phyloP scores from a whole-genome alignment of 768 basidiomycete genomes.

The Cyclocybe cylindracea region DNA sequence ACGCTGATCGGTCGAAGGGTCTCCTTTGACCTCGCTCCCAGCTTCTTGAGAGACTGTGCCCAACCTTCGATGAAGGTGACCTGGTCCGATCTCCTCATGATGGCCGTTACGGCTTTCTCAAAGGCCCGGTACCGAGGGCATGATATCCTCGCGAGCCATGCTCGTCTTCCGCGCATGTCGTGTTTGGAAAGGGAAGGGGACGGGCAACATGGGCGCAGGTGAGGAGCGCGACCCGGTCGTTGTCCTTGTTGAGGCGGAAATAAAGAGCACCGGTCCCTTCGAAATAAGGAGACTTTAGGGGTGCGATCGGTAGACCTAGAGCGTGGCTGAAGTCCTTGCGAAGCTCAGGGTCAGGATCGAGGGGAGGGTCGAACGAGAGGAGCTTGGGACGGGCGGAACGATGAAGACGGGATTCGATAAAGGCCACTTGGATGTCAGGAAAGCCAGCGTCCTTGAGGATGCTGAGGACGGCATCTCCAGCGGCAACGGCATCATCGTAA shows the following conservation, averaged over 20 bases:
- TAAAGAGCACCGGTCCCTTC: conserved; percentile 40
- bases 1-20: neutral
- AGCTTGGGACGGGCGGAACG: conserved; percentile 25
- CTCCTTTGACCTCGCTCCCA: conserved; percentile 16
- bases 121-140: conserved; percentile 29
- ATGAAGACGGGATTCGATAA: conserved; percentile 27
- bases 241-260: conserved; percentile 23
- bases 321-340: conserved; percentile 33
- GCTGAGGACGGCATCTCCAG: conserved; percentile 21
- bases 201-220: conserved; percentile 36
- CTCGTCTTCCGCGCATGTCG: conserved; percentile 15
- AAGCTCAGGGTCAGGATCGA: conserved; percentile 24
- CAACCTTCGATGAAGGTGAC: conserved; percentile 17
- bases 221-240: conserved; percentile 25
- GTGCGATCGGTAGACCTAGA: conserved; percentile 37
- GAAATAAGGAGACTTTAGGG: conserved; percentile 23
- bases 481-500: conserved; percentile 24
- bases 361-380: conserved; percentile 21
- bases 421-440: conserved; percentile 33
- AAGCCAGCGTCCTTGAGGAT: conserved; percentile 28
- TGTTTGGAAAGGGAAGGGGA: conserved; percentile 28
- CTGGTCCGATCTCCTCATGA: conserved; percentile 19
- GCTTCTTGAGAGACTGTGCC: conserved; percentile 14
- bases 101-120: conserved; percentile 23
- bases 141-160: conserved; percentile 29